Evolutionary conservation across 202 grass and related monocot species (phyloP).

Genomic region (Saccharum hybrid): DNA sequence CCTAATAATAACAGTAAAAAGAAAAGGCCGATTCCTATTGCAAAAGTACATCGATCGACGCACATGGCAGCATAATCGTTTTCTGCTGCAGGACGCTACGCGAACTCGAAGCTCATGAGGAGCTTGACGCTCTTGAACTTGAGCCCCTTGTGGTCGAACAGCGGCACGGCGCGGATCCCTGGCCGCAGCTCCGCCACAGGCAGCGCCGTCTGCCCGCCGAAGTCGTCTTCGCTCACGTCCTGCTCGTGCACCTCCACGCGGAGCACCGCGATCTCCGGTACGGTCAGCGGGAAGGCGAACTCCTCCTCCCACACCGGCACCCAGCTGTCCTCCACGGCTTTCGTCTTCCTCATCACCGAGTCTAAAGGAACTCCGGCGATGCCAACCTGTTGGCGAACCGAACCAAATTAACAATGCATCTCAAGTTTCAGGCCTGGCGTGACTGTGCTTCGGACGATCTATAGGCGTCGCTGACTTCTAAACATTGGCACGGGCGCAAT

Average conservation of each 20-base stretch:
- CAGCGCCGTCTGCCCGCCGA: slow-evolving; percentile 76
- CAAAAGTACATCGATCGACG: slow-evolving; percentile 3
- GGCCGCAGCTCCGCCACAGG: slow-evolving; percentile 75
- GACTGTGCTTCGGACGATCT: neutral
- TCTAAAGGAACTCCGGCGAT: slow-evolving; percentile 87
- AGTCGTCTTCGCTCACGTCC: slow-evolving; percentile 87
- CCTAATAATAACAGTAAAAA: neutral
- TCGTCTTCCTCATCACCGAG: slow-evolving; percentile 84
- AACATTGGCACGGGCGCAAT: neutral
- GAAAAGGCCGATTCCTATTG: neutral
- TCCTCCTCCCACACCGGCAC: slow-evolving; percentile 80
- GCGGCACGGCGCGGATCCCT: slow-evolving; percentile 68
- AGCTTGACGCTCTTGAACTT: slow-evolving; percentile 81
- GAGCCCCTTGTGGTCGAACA: slow-evolving; percentile 68
- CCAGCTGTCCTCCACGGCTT: slow-evolving; percentile 84
- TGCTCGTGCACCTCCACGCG: slow-evolving; percentile 93
- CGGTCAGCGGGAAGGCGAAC: slow-evolving; percentile 74
- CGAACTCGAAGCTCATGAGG: slow-evolving; percentile 88
- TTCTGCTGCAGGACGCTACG: slow-evolving; percentile 39
- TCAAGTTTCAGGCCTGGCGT: neutral
- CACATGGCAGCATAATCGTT: neutral
- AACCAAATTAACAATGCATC: neutral
- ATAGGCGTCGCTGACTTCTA: neutral
- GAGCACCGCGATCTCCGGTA: slow-evolving; percentile 84
- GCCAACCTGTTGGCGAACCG: slow-evolving; percentile 62